These are phyloP conservation scores for Neurospora sp. DNA, from an alignment of 495 filamentous ascomycete genomes.

Conservation along the genomic window DNA sequence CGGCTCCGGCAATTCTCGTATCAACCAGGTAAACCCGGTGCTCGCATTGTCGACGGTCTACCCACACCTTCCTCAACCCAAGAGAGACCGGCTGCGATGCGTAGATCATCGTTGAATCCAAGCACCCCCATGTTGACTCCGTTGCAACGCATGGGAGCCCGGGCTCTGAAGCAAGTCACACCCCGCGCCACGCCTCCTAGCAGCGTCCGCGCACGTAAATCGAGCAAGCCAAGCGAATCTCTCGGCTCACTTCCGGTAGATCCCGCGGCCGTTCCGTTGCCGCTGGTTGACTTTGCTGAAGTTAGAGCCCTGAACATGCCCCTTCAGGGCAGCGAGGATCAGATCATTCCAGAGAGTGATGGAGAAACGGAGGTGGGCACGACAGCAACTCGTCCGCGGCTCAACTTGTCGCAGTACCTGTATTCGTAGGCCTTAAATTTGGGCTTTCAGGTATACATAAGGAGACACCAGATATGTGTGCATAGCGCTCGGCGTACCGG, in stretches of 20 bases:
- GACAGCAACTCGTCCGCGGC: slow-evolving; percentile 10
- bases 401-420: slow-evolving; percentile 46
- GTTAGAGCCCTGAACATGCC: slow-evolving; percentile 26
- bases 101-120: slow-evolving; percentile 10
- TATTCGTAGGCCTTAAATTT: slow-evolving; percentile 28
- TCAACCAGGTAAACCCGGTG: slow-evolving; percentile 5
- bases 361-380: slow-evolving; percentile 40
- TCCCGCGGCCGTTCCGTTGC: slow-evolving; percentile 32
- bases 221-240: slow-evolving; percentile 9
- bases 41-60: slow-evolving; percentile 19
- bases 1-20: slow-evolving; percentile 18
- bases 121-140: slow-evolving; percentile 26
- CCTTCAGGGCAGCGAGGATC: slow-evolving; percentile 62
- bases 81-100: slow-evolving; percentile 19
- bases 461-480: slow-evolving; percentile 2
- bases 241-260: slow-evolving; percentile 23
- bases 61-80: slow-evolving; percentile 23
- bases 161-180: slow-evolving; percentile 25
- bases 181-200: slow-evolving; percentile 27
- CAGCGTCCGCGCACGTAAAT: slow-evolving; percentile 21
- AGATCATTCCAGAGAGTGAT: slow-evolving; percentile 61
- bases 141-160: slow-evolving; percentile 37
- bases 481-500: slow-evolving; percentile 17
- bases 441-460: not conserved
- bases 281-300: slow-evolving; percentile 30